Conservation (phyloP, 305 asterid genomes). For the Plantago lanceolata region DNA sequence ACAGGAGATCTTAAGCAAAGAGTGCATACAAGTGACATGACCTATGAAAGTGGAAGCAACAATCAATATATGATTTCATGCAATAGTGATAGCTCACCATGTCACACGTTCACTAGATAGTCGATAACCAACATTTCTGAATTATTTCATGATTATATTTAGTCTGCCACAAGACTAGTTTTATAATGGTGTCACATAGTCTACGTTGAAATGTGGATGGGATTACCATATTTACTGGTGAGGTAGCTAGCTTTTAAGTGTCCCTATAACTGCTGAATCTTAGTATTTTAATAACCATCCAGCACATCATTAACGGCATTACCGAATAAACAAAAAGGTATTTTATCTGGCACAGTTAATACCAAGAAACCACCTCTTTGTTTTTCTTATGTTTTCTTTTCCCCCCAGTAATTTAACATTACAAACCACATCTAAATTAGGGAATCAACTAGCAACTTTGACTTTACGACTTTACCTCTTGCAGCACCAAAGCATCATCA, state of each 20-base stretch:
- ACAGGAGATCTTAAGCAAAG: slow-evolving; percentile 82
- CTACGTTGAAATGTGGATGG: not conserved
- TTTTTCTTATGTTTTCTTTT: too few species aligned
- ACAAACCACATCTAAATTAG: not conserved
- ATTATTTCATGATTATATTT: too few species aligned
- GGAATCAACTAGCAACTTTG: not conserved
- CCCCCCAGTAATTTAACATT: not conserved
- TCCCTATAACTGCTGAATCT: not conserved
- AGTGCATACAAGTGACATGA: slow-evolving; percentile 61
- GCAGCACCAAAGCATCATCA: slow-evolving; percentile 72
- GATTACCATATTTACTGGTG: not conserved
- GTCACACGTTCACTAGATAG: not conserved
- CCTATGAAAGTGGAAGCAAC: slow-evolving; percentile 35
- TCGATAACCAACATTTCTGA: not conserved
- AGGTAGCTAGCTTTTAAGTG: not conserved
- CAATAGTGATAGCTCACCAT: not conserved
- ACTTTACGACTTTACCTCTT: slow-evolving; percentile 52
- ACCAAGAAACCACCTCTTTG: not conserved
- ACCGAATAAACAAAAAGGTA: not conserved
- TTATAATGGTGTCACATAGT: not conserved
- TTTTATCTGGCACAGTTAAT: not conserved
- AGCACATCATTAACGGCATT: not conserved
- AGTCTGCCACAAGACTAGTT: too few species aligned
- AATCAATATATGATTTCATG: slow-evolving; percentile 3
- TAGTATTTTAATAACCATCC: not conserved